Base-by-base conservation (phyloP, 805 yeast genomes). In the Kuraishia cidri region DNA sequence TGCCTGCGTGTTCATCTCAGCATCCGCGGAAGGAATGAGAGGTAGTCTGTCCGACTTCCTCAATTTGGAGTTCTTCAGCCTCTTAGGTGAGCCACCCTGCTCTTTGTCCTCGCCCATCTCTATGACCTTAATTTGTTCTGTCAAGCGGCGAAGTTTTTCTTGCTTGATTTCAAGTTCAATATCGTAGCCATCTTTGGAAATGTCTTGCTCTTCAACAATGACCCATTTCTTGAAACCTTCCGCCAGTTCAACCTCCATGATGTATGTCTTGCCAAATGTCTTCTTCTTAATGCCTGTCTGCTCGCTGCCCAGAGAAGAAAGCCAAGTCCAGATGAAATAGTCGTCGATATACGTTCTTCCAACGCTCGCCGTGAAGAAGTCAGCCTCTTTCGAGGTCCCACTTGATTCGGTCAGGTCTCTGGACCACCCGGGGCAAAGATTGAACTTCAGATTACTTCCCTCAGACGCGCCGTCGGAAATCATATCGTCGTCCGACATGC, bases 271-370 rank as follows among this genome's bases (percentile, higher is more conserved):
- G 7, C 95, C 95, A 60, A 86, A 86, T 2, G 79, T 53, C 21
- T 69, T 68, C 51, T 81, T 81, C 43, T 75, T 75, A 16, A 62
- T 54, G 21, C 68, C 63, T 0, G 86, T 72, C 47, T 83, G 81
- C 48, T 86, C 95, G 21, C 76, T 66, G 0, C 84, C 84, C 16
- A 85, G 50, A 2, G 86, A 70, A 1, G 87, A 74, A 47, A 85
- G 62, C 95, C 95, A 86, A 1, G 95, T 72, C 95, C 95, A 86
- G 19, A 85, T 83, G 47, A 79, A 86, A 52, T 81, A 86, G 52
- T 86, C 95, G 52, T 84, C 94, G 13, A 86, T 73, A 5, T 83
- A 68, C 1, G 82, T 79, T 37, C 82, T 69, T 6, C 72, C 59
- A 7, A 83, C 64, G n/a, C 50, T 47, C 2, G 68, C 70, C 5